phyloP scores from a whole-genome alignment of 2,329 filamentous ascomycete genomes.

The Coniochaeta ligniaria region DNA sequence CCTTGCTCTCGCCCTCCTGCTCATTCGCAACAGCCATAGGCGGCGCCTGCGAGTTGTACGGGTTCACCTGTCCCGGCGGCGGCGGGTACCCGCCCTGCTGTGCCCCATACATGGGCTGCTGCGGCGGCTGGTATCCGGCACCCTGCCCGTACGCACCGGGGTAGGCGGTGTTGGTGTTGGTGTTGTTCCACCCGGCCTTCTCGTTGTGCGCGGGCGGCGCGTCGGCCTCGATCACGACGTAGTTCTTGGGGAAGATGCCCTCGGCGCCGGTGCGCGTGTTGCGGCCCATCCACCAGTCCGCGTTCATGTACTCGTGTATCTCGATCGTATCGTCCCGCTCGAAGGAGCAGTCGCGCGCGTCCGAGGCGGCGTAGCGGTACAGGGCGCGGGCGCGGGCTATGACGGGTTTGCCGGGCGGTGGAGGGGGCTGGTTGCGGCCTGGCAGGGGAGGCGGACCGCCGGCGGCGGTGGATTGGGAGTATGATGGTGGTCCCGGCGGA shows the following conservation, averaged over 20 bases:
- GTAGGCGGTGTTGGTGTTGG: slow-evolving; percentile 8
- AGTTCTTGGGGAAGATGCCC: slow-evolving; percentile 92
- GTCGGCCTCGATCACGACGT: slow-evolving; percentile 60
- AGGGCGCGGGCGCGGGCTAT: slow-evolving; percentile 72
- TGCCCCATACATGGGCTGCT: slow-evolving; percentile 29
- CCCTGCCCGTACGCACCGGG: not conserved
- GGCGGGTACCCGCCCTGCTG: slow-evolving; percentile 32
- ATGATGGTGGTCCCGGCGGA: slow-evolving; percentile 29
- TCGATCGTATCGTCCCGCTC: slow-evolving; percentile 73
- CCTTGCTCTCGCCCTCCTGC: slow-evolving; percentile 46
- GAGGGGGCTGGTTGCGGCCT: slow-evolving; percentile 22
- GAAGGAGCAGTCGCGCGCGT: slow-evolving; percentile 75
- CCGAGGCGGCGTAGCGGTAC: slow-evolving; percentile 73
- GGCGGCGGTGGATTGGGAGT: slow-evolving; percentile 36
- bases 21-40: slow-evolving; percentile 64
- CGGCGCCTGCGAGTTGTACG: slow-evolving; percentile 65
- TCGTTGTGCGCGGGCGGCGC: slow-evolving; percentile 24
- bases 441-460: slow-evolving; percentile 19
- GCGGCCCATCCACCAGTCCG: slow-evolving; percentile 91
- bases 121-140: slow-evolving; percentile 7
- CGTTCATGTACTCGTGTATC: slow-evolving; percentile 89
- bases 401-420: slow-evolving; percentile 43
- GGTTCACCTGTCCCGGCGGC: slow-evolving; percentile 44
- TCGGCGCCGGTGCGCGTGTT: slow-evolving; percentile 77
- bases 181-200: slow-evolving; percentile 10